phyloP scores from a whole-genome alignment of 148 eudicot genomes.

The Fagopyrum esculentum region DNA sequence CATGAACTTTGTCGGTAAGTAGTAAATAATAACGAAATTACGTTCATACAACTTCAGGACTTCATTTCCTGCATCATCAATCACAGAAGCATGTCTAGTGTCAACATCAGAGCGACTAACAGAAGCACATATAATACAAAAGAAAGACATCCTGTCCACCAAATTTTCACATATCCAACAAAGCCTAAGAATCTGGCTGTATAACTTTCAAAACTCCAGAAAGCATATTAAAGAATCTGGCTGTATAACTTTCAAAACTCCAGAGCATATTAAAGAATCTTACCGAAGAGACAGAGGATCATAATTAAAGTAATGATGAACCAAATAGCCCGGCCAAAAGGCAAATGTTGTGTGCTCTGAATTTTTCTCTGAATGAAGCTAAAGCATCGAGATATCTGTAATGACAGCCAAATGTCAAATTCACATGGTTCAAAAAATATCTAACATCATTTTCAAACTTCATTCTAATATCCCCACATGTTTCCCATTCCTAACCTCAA shows the following conservation, averaged over 20 bases:
- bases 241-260: background rate
- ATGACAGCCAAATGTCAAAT: background rate
- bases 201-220: background rate
- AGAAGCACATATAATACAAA: background rate
- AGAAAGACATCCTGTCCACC: background rate
- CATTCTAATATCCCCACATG: background rate
- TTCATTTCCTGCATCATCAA: background rate
- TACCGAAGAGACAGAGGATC: slow-evolving; percentile 60
- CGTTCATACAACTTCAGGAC: background rate
- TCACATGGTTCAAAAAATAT: background rate
- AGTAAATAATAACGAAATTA: background rate
- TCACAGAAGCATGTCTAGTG: background rate
- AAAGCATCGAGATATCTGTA: slow-evolving; percentile 45
- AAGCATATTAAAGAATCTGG: background rate
- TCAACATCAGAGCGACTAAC: background rate
- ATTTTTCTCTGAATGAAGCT: slow-evolving; percentile 35
- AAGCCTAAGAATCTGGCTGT: background rate
- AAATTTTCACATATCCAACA: background rate
- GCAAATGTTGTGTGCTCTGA: slow-evolving; percentile 17
- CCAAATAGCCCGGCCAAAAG: slow-evolving; percentile 33
- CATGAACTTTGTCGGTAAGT: background rate
- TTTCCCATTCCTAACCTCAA: background rate
- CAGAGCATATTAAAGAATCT: background rate
- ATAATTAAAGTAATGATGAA: slow-evolving; percentile 52
- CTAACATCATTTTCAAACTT: background rate